phyloP scores from a whole-genome alignment of 305 asterid genomes.

The Solanum hybrid region DNA sequence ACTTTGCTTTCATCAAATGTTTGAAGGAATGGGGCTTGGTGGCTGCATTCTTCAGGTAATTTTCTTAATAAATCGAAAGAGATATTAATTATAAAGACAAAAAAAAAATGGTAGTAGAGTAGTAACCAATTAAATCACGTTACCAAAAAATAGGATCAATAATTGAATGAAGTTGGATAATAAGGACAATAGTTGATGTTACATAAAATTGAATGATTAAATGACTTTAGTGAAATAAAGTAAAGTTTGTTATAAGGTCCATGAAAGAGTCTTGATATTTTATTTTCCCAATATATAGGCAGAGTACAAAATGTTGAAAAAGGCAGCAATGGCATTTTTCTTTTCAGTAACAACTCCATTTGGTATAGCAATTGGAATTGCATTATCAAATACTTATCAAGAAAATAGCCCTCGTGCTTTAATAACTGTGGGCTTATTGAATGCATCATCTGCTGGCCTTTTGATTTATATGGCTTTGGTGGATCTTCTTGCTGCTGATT shows the following conservation, averaged over 20 bases:
- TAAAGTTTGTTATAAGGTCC: neutral
- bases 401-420: conserved; percentile 48
- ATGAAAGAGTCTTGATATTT: neutral
- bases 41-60: conserved; percentile 17
- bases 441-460: conserved; percentile 35
- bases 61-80: neutral
- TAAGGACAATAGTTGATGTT: neutral
- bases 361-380: conserved; percentile 56
- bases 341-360: conserved; percentile 65
- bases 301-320: conserved; percentile 33
- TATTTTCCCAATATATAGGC: conserved; percentile 23
- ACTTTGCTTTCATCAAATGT: conserved; percentile 21
- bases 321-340: conserved; percentile 53
- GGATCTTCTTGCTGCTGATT: conserved; percentile 62
- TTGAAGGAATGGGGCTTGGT: conserved; percentile 23
- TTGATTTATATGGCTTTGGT: conserved; percentile 63
- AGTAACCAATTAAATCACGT: neutral
- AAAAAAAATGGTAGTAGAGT: no score
- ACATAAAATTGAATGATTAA: neutral
- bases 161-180: neutral
- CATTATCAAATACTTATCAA: conserved; percentile 25
- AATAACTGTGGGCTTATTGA: conserved; percentile 40
- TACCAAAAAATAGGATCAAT: neutral
- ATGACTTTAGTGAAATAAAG: neutral
- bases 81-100: neutral